Conservation (phyloP, 176 grass and related monocot genomes). For the Alloteropsis semialata region DNA sequence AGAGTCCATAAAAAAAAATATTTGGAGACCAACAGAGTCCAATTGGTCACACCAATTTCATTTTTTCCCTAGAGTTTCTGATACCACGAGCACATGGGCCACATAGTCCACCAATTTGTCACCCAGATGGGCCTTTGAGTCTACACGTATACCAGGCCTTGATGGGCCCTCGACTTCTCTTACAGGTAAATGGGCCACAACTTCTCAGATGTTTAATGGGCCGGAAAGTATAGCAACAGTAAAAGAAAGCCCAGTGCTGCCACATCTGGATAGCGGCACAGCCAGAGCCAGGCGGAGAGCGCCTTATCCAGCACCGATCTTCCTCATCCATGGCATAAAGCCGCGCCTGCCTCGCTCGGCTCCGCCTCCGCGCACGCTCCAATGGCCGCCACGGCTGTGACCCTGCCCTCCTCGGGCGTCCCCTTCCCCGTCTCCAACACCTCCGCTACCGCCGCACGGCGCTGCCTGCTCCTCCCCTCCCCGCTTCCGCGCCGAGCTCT, state of each 20-base stretch:
- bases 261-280: conserved; percentile 17
- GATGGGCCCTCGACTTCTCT: too few species aligned
- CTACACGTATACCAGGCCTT: too few species aligned
- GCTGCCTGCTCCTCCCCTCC: neutral
- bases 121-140: too few species aligned
- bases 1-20: too few species aligned
- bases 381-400: conserved; percentile 61
- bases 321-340: conserved; percentile 32
- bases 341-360: neutral
- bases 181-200: neutral
- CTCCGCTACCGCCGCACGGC: conserved; percentile 6
- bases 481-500: neutral
- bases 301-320: conserved; percentile 32
- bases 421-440: conserved; percentile 17
- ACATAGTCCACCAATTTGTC: too few species aligned
- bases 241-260: neutral
- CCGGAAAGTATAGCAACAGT: neutral
- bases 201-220: neutral
- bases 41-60: too few species aligned
- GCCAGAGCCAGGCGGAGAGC: too few species aligned
- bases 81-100: too few species aligned
- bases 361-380: conserved; percentile 19
- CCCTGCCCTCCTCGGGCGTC: conserved; percentile 37
- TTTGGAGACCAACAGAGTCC: too few species aligned
- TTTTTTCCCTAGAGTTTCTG: too few species aligned